phyloP scores from a whole-genome alignment of 345 rosid genomes.

The Psidium friedrichsthalianum region DNA sequence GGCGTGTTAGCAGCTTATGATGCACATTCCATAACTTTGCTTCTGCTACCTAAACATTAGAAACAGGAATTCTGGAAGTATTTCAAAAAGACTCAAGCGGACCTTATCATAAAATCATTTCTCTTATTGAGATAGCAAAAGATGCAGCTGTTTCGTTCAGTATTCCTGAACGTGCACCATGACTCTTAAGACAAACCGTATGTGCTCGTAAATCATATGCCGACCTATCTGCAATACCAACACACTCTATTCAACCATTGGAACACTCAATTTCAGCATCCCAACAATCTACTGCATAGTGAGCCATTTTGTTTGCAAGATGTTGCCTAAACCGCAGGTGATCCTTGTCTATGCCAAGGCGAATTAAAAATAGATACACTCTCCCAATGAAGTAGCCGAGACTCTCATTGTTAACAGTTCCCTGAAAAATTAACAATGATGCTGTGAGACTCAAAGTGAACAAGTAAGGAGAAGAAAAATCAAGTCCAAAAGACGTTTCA shows the following conservation, averaged over 20 bases:
- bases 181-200: too few relatives aligned
- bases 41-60: not conserved
- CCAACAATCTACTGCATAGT: constrained; percentile 94
- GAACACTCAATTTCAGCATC: constrained; percentile 94
- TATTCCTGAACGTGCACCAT: too few relatives aligned
- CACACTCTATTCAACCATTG: constrained; percentile 95
- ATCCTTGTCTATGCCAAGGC: constrained; percentile 69
- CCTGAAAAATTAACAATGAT: constrained; percentile 24
- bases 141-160: too few relatives aligned
- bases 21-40: too few relatives aligned
- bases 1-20: too few relatives aligned
- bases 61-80: not conserved
- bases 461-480: not conserved
- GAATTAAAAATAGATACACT: constrained; percentile 68
- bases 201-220: constrained; percentile 76
- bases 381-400: constrained; percentile 94
- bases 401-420: constrained; percentile 82
- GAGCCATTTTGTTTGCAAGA: constrained; percentile 94
- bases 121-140: not conserved
- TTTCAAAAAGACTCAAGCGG: not conserved
- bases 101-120: not conserved
- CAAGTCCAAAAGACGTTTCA: not conserved
- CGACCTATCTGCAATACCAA: constrained; percentile 85
- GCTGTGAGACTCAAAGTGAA: not conserved
- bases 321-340: constrained; percentile 80